A percentile compares a stretch with the other conserved stretches of the same genome.
Evolutionary conservation across 1,139 yeast genomes (phyloP).

Genomic region (Pichia inconspicua): DNA sequence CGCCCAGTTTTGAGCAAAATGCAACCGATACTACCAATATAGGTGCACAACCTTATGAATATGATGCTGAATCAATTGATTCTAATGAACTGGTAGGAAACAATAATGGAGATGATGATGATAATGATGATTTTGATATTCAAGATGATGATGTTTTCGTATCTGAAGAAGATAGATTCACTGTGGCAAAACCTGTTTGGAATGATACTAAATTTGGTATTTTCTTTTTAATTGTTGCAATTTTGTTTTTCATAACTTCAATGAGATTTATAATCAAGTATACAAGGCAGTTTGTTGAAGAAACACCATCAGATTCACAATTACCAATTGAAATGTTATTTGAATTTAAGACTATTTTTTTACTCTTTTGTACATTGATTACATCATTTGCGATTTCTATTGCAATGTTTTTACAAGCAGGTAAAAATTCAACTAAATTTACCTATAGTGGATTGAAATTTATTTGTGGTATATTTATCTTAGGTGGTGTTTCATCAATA

Average conservation of each 20-base stretch:
- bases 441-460: conserved; percentile 62
- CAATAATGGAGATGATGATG: background rate
- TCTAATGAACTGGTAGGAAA: background rate
- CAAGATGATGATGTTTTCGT: conserved; percentile 1
- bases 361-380: conserved; percentile 60
- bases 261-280: conserved; percentile 51
- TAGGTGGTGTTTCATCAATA: conserved; percentile 67
- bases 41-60: conserved; percentile 14
- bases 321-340: conserved; percentile 60
- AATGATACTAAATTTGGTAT: conserved; percentile 72
- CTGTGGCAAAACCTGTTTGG: conserved; percentile 55
- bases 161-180: conserved; percentile 48
- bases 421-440: conserved; percentile 58
- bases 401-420: conserved; percentile 52
- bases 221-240: conserved; percentile 60
- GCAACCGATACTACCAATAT: background rate
- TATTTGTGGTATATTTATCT: conserved; percentile 62
- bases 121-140: background rate
- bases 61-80: background rate
- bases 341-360: conserved; percentile 34
- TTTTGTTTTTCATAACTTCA: conserved; percentile 60
- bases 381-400: conserved; percentile 55
- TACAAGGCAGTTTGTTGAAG: conserved; percentile 54
- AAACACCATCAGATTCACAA: conserved; percentile 39
- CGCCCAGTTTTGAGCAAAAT: background rate